Conservation (phyloP, 108 stramenopile genomes). For the Pelagomonas calceolata region DNA sequence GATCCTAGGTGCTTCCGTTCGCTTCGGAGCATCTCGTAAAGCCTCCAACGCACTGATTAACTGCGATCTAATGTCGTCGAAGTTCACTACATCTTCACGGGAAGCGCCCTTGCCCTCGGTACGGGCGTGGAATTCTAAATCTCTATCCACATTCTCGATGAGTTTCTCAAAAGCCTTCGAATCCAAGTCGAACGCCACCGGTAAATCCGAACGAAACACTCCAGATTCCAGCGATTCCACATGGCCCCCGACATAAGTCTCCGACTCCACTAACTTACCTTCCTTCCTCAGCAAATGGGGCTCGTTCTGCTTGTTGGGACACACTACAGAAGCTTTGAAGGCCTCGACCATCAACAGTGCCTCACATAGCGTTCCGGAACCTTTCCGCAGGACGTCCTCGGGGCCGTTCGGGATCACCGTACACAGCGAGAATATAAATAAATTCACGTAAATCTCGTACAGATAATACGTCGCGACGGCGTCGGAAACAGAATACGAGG, state of each 20-base stretch:
- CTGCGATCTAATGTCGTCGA: slow-evolving; percentile 76
- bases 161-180: slow-evolving; percentile 81
- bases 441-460: slow-evolving; percentile 91
- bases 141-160: slow-evolving; percentile 92
- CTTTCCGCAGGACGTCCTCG: slow-evolving; percentile 95
- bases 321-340: slow-evolving; percentile 73
- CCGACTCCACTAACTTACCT: slow-evolving; percentile 88
- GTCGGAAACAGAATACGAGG: slow-evolving; percentile 94
- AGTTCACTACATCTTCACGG: slow-evolving; percentile 70
- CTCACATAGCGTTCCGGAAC: slow-evolving; percentile 90
- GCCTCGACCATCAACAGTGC: slow-evolving; percentile 95
- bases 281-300: slow-evolving; percentile 72
- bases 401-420: slow-evolving; percentile 98
- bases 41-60: slow-evolving; percentile 85
- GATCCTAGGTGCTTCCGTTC: slow-evolving; percentile 80
- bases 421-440: slow-evolving; percentile 95
- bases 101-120: slow-evolving; percentile 84
- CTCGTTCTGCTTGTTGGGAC: slow-evolving; percentile 95
- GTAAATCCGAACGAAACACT: slow-evolving; percentile 88
- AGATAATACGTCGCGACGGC: slow-evolving; percentile 98
- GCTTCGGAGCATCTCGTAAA: slow-evolving; percentile 79
- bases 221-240: slow-evolving; percentile 98
- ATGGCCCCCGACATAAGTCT: slow-evolving; percentile 98
- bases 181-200: slow-evolving; percentile 81
- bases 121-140: slow-evolving; percentile 89